Evolutionary conservation across 2,329 filamentous ascomycete species (phyloP).

Genomic region (Metarhizium guizhouense): DNA sequence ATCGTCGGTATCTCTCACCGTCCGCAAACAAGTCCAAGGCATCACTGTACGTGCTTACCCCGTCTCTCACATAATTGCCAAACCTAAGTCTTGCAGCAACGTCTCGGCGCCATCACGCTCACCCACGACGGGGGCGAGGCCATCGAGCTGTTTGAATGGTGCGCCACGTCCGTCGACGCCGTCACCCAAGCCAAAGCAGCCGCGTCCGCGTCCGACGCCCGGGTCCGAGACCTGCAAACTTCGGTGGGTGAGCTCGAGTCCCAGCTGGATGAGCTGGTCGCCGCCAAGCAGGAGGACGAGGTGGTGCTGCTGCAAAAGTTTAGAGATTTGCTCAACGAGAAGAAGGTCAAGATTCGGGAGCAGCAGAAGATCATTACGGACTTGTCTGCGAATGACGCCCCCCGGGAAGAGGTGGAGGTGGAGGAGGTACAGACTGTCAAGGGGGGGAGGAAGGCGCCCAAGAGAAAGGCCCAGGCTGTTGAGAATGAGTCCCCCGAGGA

Average conservation of each 20-base stretch:
- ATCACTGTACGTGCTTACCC: slow-evolving; percentile 49
- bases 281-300: slow-evolving; percentile 59
- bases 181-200: slow-evolving; percentile 35
- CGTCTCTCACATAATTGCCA: background rate
- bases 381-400: slow-evolving; percentile 21
- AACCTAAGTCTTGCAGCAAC: slow-evolving; percentile 42
- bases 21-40: slow-evolving; percentile 57
- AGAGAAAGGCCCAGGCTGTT: slow-evolving; percentile 37
- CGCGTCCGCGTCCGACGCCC: slow-evolving; percentile 31
- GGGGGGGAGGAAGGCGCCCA: slow-evolving; percentile 32
- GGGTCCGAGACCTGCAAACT: slow-evolving; percentile 40
- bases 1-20: slow-evolving; percentile 46
- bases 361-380: slow-evolving; percentile 53
- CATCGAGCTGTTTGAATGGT: slow-evolving; percentile 64
- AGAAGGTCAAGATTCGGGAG: slow-evolving; percentile 71
- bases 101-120: slow-evolving; percentile 56
- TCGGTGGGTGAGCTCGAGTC: slow-evolving; percentile 49
- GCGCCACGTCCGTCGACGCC: slow-evolving; percentile 45
- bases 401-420: slow-evolving; percentile 15
- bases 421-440: slow-evolving; percentile 18
- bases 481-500: slow-evolving; percentile 37
- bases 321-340: slow-evolving; percentile 62
- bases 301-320: slow-evolving; percentile 60
- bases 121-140: slow-evolving; percentile 45
- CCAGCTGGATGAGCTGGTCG: slow-evolving; percentile 58